These are phyloP conservation scores for Phytophthora sojae DNA, from an alignment of 352 stramenopile genomes.

Conservation along the genomic window DNA sequence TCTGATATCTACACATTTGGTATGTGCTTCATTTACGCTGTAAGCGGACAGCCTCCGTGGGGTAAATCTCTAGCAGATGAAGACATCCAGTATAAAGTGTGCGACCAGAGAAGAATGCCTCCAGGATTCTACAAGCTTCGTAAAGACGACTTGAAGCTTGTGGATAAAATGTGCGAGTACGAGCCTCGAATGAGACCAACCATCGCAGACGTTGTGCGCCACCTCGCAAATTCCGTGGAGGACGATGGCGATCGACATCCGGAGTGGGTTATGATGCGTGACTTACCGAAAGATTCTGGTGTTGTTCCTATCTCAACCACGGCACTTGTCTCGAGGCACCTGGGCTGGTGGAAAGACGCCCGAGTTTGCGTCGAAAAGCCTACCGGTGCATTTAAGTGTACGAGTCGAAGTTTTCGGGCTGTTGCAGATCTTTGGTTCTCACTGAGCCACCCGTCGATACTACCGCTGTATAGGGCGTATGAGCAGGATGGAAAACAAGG, in stretches of 20 bases:
- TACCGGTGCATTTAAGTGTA: neutral
- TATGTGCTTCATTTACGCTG: neutral
- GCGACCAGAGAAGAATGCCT: neutral
- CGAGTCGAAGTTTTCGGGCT: neutral
- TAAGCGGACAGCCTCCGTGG: neutral
- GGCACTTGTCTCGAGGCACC: neutral
- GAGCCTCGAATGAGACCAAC: too few relatives aligned
- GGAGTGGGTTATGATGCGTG: too few relatives aligned
- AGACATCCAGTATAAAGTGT: neutral
- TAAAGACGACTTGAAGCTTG: too few relatives aligned
- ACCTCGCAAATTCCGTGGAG: too few relatives aligned
- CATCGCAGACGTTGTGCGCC: too few relatives aligned
- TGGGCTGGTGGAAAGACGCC: constrained; percentile 4
- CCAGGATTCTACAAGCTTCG: too few relatives aligned
- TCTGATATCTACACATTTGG: constrained; percentile 12
- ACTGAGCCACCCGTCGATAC: constrained; percentile 11
- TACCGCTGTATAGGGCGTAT: constrained; percentile 6
- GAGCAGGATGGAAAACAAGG: neutral
- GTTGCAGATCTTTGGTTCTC: constrained; percentile 12
- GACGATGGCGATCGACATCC: too few relatives aligned
- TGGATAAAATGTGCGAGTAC: too few relatives aligned
- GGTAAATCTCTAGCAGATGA: neutral
- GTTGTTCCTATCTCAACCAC: too few relatives aligned
- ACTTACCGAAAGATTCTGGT: too few relatives aligned
- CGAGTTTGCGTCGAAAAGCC: neutral